Evolutionary conservation across 495 filamentous ascomycete genomes (phyloP).

Genomic region (Penicillium parvum): DNA sequence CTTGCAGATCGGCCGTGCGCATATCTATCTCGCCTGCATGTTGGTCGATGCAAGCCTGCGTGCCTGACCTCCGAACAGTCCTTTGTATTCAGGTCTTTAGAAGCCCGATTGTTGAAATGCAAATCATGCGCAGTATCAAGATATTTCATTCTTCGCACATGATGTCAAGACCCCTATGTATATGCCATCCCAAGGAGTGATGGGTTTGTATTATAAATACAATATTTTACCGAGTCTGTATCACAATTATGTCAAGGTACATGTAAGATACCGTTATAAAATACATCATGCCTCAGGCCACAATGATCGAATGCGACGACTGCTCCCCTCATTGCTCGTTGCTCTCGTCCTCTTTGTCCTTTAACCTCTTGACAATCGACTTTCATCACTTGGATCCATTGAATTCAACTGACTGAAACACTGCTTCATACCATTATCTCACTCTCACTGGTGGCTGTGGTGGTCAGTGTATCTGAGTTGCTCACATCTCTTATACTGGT

Average conservation of each 20-base stretch:
- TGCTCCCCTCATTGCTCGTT: neutral
- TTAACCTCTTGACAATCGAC: neutral
- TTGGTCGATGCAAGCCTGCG: slow-evolving; percentile 16
- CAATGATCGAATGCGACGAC: neutral
- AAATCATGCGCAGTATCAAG: neutral
- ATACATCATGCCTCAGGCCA: slow-evolving; percentile 1
- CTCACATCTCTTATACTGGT: slow-evolving; percentile 17
- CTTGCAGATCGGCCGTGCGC: too few species aligned
- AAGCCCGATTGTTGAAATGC: slow-evolving; percentile 1
- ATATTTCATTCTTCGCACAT: neutral
- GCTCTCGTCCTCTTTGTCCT: neutral
- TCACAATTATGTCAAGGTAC: neutral
- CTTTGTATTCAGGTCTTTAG: slow-evolving; percentile 10
- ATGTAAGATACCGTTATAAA: neutral
- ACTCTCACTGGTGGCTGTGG: slow-evolving; percentile 4
- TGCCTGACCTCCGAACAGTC: slow-evolving; percentile 15
- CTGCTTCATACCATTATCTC: neutral
- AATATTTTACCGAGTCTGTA: neutral
- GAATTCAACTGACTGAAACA: neutral
- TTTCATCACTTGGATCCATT: neutral
- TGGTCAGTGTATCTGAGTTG: slow-evolving; percentile 2
- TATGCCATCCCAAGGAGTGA: neutral
- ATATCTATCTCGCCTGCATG: slow-evolving; percentile 4
- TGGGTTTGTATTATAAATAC: neutral
- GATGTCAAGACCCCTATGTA: neutral